Evolutionary conservation across 129 eudicot species (phyloP).

Genomic region (Artemisia tridentata): DNA sequence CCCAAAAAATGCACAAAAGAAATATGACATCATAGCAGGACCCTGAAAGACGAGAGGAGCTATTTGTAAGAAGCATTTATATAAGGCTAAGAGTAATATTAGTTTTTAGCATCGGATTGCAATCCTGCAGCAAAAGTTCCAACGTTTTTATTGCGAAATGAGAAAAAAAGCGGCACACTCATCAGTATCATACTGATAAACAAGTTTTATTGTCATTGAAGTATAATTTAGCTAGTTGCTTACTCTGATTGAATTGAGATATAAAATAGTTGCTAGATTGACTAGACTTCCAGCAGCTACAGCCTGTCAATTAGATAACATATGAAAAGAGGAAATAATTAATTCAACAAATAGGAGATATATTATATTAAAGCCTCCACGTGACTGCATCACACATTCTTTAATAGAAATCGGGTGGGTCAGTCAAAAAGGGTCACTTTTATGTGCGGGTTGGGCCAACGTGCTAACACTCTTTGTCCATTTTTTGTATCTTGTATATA

Average conservation of each 20-base stretch:
- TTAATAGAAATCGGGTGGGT: neutral
- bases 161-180: neutral
- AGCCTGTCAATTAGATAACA: slow-evolving; percentile 52
- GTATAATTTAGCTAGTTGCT: slow-evolving; percentile 19
- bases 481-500: neutral
- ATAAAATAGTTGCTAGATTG: slow-evolving; percentile 81
- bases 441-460: neutral
- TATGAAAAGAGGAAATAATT: neutral
- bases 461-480: neutral
- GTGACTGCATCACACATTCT: neutral
- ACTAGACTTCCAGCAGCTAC: slow-evolving; percentile 93
- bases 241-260: slow-evolving; percentile 73
- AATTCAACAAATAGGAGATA: slow-evolving; percentile 11
- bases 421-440: neutral
- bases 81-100: neutral
- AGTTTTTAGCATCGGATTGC: neutral
- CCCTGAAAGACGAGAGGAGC: slow-evolving; percentile 38
- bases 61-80: slow-evolving; percentile 9
- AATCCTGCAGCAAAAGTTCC: slow-evolving; percentile 4
- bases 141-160: neutral
- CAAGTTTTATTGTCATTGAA: neutral
- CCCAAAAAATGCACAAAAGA: slow-evolving; percentile 74
- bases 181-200: neutral
- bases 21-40: slow-evolving; percentile 69
- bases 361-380: neutral